Conservation (phyloP, 2,329 filamentous ascomycete species). For the Hymenotorrendiella dingleyae region DNA sequence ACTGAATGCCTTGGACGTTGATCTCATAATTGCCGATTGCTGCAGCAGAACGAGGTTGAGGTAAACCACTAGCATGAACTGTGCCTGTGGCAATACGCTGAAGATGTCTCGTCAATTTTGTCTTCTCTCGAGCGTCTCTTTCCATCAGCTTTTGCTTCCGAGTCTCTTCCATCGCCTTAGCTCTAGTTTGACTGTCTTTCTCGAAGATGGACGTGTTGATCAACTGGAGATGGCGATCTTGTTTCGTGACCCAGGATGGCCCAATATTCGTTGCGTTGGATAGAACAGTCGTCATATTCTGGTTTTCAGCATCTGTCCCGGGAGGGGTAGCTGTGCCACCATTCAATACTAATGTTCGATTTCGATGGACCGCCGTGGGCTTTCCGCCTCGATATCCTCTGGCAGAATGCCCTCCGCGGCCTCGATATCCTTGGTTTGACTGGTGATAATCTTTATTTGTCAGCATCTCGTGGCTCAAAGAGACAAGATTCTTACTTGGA, state of each 20-base stretch:
- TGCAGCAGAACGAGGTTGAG: slow-evolving; percentile 25
- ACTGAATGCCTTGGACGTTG: slow-evolving; percentile 64
- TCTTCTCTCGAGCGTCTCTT: slow-evolving; percentile 52
- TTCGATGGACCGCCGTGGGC: slow-evolving; percentile 39
- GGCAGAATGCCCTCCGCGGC: slow-evolving; percentile 20
- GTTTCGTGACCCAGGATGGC: slow-evolving; percentile 63
- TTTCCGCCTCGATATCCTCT: slow-evolving; percentile 33
- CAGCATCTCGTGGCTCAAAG: slow-evolving; percentile 2
- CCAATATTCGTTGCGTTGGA: slow-evolving; percentile 21
- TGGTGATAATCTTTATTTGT: slow-evolving; percentile 24
- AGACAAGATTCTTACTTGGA: slow-evolving; percentile 17
- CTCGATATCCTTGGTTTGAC: slow-evolving; percentile 20
- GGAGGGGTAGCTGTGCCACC: slow-evolving; percentile 18
- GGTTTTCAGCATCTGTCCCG: slow-evolving; percentile 15
- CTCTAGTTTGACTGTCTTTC: slow-evolving; percentile 61
- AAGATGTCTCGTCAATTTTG: slow-evolving; percentile 46
- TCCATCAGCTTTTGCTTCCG: slow-evolving; percentile 49
- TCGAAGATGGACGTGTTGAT: slow-evolving; percentile 78
- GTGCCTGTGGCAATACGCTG: slow-evolving; percentile 30
- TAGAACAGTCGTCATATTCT: slow-evolving; percentile 7
- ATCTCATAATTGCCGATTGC: slow-evolving; percentile 51
- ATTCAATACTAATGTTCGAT: slow-evolving; percentile 63
- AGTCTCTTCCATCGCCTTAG: slow-evolving; percentile 67
- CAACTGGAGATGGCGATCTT: slow-evolving; percentile 71
- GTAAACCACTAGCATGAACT: slow-evolving; percentile 9